Conservation (phyloP, 257 asterid genomes). For the Solanum neorickii region DNA sequence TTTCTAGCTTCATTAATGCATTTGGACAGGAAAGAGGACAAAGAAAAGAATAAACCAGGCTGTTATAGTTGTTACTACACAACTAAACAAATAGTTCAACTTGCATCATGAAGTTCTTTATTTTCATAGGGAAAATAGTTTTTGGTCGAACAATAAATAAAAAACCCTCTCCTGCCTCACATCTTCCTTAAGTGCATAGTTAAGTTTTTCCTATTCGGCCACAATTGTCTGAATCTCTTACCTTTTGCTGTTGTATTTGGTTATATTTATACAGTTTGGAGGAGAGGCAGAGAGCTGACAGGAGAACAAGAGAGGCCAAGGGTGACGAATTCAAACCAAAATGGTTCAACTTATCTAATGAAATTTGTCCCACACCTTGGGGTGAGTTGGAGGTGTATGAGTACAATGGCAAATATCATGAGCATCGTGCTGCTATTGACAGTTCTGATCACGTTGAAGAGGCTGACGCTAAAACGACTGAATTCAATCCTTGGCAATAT, state of each 20-base stretch:
- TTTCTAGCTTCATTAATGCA: background rate
- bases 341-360: conserved; percentile 81
- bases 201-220: background rate
- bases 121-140: background rate
- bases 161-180: background rate
- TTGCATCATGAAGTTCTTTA: background rate
- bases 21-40: background rate
- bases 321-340: conserved; percentile 58
- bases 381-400: conserved; percentile 78
- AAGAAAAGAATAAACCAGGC: background rate
- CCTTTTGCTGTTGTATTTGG: background rate
- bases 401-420: conserved; percentile 60
- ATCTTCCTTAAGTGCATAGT: background rate
- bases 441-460: conserved; percentile 25
- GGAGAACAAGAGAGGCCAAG: conserved; percentile 72
- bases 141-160: background rate
- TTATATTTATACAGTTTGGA: conserved; percentile 42
- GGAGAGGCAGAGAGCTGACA: conserved; percentile 93
- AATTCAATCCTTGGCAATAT: conserved; percentile 93
- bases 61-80: background rate
- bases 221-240: background rate
- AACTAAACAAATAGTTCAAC: background rate
- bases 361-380: conserved; percentile 81
- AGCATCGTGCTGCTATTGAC: conserved; percentile 54
- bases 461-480: conserved; percentile 25